Conservation (phyloP, 2,329 filamentous ascomycete genomes). For the Apiospora hydei region DNA sequence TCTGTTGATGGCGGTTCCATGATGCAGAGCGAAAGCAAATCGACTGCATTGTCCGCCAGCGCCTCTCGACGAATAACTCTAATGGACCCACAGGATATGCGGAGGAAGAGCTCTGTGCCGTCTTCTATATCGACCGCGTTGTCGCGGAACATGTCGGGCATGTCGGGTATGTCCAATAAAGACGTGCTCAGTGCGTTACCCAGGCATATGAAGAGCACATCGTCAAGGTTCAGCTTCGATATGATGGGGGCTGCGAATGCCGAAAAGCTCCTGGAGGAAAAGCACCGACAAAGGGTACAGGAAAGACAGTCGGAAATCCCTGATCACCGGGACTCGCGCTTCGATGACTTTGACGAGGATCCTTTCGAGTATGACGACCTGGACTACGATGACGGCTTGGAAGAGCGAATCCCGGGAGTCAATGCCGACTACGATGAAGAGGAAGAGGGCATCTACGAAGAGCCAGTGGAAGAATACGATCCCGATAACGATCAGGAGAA, state of each 20-base stretch:
- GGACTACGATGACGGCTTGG: slow-evolving; percentile 70
- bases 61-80: slow-evolving; percentile 26
- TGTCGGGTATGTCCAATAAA: slow-evolving; percentile 48
- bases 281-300: slow-evolving; percentile 71
- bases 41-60: slow-evolving; percentile 27
- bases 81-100: slow-evolving; percentile 24
- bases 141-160: slow-evolving; percentile 51
- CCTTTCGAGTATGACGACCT: slow-evolving; percentile 67
- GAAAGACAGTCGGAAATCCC: slow-evolving; percentile 59
- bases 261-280: slow-evolving; percentile 75
- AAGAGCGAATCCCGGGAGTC: slow-evolving; percentile 70
- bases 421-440: slow-evolving; percentile 51
- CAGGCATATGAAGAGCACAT: slow-evolving; percentile 76
- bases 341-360: slow-evolving; percentile 69
- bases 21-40: slow-evolving; percentile 33
- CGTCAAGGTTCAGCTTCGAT: slow-evolving; percentile 83
- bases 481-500: slow-evolving; percentile 66
- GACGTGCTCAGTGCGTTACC: slow-evolving; percentile 59
- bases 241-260: slow-evolving; percentile 74
- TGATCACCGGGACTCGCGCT: slow-evolving; percentile 57
- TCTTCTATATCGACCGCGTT: slow-evolving; percentile 47
- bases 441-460: slow-evolving; percentile 27
- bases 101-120: slow-evolving; percentile 38
- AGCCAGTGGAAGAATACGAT: slow-evolving; percentile 49
- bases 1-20: slow-evolving; percentile 38